phyloP scores from a whole-genome alignment of 352 stramenopile genomes.

The Phytophthora chlamydospora region DNA sequence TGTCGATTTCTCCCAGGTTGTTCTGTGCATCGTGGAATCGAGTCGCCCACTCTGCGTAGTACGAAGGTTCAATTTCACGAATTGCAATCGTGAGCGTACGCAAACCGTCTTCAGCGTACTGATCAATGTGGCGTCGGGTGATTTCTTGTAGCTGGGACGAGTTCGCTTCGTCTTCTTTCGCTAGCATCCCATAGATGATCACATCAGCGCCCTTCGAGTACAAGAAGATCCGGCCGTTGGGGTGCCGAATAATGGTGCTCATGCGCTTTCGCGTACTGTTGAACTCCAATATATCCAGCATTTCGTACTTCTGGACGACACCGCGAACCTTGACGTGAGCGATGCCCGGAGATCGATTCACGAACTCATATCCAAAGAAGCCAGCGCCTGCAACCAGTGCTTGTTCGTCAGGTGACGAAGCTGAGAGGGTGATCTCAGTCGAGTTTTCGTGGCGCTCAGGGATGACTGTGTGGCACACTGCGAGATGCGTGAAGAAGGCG shows the following conservation, averaged over 20 bases:
- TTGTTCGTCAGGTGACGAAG: conserved; percentile 88
- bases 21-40: conserved; percentile 76
- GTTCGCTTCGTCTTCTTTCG: conserved; percentile 28
- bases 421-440: conserved; percentile 63
- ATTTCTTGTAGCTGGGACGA: conserved; percentile 43
- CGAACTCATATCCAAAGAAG: conserved; percentile 81
- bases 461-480: conserved; percentile 96
- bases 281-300: conserved; percentile 93
- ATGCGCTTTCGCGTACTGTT: conserved; percentile 94
- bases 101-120: conserved; percentile 87
- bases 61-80: conserved; percentile 55
- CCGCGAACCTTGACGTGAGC: conserved; percentile 58
- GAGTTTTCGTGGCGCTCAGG: conserved; percentile 92
- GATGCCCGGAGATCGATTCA: conserved; percentile 65
- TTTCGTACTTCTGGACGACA: conserved; percentile 55
- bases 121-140: conserved; percentile 70
- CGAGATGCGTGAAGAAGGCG: conserved; percentile 86
- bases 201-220: conserved; percentile 82
- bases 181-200: conserved; percentile 64
- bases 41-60: conserved; percentile 61
- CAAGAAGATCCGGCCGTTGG: conserved; percentile 61
- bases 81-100: conserved; percentile 87
- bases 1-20: conserved; percentile 77
- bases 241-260: conserved; percentile 88
- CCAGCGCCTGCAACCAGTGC: conserved; percentile 79